A percentile compares a stretch with the other conserved stretches of the same genome.
phyloP scores from a whole-genome alignment of 2,329 filamentous ascomycete species.

The Pseudogymnoascus sp. region DNA sequence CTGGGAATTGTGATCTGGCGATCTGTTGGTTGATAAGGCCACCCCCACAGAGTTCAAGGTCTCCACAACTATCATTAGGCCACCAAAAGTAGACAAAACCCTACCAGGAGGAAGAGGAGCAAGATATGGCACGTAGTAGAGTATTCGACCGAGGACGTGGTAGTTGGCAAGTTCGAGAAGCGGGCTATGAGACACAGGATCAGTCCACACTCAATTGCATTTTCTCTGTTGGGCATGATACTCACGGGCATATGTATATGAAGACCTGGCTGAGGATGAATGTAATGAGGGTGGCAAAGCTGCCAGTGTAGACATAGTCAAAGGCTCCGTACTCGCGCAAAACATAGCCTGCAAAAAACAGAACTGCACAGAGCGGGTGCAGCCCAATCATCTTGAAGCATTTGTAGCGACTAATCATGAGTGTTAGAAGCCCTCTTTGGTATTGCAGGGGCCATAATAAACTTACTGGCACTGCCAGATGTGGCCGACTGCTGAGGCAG shows the following conservation, averaged over 20 bases:
- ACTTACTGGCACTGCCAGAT: constrained; percentile 48
- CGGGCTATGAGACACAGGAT: constrained; percentile 33
- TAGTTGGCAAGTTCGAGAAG: constrained; percentile 53
- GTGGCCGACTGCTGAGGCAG: constrained; percentile 36
- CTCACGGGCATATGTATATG: constrained; percentile 13
- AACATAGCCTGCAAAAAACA: constrained; percentile 49
- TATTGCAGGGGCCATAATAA: constrained; percentile 10
- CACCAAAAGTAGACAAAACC: constrained; percentile 39
- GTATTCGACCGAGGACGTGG: constrained; percentile 48
- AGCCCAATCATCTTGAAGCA: constrained; percentile 46
- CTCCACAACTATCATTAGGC: constrained; percentile 39
- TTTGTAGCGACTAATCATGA: constrained; percentile 38
- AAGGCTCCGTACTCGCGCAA: constrained; percentile 43
- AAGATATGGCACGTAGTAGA: constrained; percentile 53
- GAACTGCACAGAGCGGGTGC: constrained; percentile 43
- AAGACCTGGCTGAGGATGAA: constrained; percentile 34
- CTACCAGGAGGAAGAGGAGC: constrained; percentile 40
- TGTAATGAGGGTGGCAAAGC: constrained; percentile 27
- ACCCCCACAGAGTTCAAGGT: constrained; percentile 39
- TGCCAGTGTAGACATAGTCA: constrained; percentile 34
- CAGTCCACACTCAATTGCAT: neutral
- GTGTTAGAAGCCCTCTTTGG: neutral
- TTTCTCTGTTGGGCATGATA: constrained; percentile 21
- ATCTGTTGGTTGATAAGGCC: constrained; percentile 37
- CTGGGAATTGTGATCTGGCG: constrained; percentile 30